These are phyloP conservation scores for Leccinum obscurum DNA, from an alignment of 768 basidiomycete species.

Conservation along the genomic window DNA sequence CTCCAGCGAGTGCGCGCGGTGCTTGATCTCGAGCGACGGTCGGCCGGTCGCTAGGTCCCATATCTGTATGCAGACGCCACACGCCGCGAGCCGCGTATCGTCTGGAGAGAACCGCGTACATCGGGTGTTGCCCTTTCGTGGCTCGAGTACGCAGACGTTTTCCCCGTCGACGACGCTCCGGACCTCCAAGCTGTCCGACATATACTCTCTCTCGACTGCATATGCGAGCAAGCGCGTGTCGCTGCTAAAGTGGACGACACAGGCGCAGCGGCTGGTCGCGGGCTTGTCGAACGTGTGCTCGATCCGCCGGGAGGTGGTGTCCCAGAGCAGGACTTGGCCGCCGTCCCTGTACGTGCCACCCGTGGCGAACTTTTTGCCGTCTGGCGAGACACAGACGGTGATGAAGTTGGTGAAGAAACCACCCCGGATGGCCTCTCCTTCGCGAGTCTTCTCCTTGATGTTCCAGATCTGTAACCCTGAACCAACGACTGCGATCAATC, in stretches of 20 bases:
- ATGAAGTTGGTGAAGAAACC: slow-evolving; percentile 29
- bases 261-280: slow-evolving; percentile 22
- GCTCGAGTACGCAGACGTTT: slow-evolving; percentile 20
- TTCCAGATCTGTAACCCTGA: slow-evolving; percentile 30
- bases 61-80: slow-evolving; percentile 25
- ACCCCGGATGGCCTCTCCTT: slow-evolving; percentile 22
- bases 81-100: slow-evolving; percentile 24
- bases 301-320: slow-evolving; percentile 21
- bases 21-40: slow-evolving; percentile 27
- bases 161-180: slow-evolving; percentile 14
- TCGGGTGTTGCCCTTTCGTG: slow-evolving; percentile 24
- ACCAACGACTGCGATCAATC: slow-evolving; percentile 27
- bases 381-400: slow-evolving; percentile 25
- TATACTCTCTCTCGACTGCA: slow-evolving; percentile 27
- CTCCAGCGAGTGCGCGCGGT: slow-evolving; percentile 26
- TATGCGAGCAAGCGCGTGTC: slow-evolving; percentile 21
- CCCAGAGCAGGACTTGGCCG: slow-evolving; percentile 26
- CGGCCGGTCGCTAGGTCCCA: slow-evolving; percentile 21
- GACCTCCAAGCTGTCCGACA: slow-evolving; percentile 25
- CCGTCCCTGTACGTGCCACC: slow-evolving; percentile 27
- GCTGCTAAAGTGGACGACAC: slow-evolving; percentile 25
- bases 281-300: slow-evolving; percentile 27
- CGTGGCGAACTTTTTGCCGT: slow-evolving; percentile 26
- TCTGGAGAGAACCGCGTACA: slow-evolving; percentile 29
- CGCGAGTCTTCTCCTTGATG: slow-evolving; percentile 20